phyloP scores from a whole-genome alignment of 1,284 basidiomycete species.

The Microbotryomycetes sp. region DNA sequence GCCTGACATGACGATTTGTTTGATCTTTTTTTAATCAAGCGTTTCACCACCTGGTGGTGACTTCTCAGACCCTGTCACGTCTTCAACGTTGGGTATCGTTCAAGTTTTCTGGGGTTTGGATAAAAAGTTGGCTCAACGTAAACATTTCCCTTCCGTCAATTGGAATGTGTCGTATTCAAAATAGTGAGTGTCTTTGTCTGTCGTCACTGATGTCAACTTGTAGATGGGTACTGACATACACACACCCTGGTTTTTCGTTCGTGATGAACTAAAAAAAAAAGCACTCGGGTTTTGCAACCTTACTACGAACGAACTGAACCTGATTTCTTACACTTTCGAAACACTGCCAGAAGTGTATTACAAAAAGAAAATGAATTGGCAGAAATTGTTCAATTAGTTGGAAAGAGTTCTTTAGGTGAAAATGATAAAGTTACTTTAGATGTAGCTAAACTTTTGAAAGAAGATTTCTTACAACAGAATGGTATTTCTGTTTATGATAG shows the following conservation, averaged over 20 bases:
- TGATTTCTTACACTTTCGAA: slow-evolving; percentile 87
- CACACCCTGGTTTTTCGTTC: neutral
- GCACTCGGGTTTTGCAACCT: slow-evolving; percentile 82
- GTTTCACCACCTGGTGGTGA: slow-evolving; percentile 98
- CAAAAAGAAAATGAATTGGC: slow-evolving; percentile 98
- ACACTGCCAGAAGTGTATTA: slow-evolving; percentile 88
- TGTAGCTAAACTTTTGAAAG: slow-evolving; percentile 86
- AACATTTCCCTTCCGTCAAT: slow-evolving; percentile 59
- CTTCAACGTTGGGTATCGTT: slow-evolving; percentile 94
- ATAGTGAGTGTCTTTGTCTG: slow-evolving; percentile 48
- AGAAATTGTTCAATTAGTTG: slow-evolving; percentile 98
- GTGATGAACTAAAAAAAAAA: too few species aligned
- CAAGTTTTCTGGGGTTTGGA: slow-evolving; percentile 94
- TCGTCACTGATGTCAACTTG: neutral
- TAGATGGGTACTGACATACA: neutral
- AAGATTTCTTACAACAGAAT: slow-evolving; percentile 95
- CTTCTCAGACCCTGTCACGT: slow-evolving; percentile 97
- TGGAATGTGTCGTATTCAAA: slow-evolving; percentile 99
- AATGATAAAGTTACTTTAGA: slow-evolving; percentile 98
- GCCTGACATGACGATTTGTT: neutral
- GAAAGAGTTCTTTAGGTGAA: slow-evolving; percentile 95
- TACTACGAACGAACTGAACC: slow-evolving; percentile 87
- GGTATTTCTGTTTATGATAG: slow-evolving; percentile 97
- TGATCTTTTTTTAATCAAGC: slow-evolving; percentile 45
- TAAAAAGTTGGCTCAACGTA: slow-evolving; percentile 87